Evolutionary conservation across 371 early-diverging fungal genomes (phyloP).

Genomic region (Rhizoclosmatium hyalinum): DNA sequence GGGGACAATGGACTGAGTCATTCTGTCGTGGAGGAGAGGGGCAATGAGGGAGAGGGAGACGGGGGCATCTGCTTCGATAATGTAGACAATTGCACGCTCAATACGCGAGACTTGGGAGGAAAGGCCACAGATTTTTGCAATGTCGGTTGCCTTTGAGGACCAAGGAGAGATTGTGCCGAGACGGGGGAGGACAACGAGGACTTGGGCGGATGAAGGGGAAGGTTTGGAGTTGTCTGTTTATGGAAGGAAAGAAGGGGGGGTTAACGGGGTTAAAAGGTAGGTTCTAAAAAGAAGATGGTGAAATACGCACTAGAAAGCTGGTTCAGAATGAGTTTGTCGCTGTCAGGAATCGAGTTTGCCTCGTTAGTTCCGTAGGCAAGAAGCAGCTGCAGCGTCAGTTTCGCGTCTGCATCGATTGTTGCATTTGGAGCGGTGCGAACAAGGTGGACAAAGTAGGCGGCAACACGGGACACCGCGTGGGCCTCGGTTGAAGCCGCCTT

Average conservation of each 20-base stretch:
- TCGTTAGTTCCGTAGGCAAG: slow-evolving; percentile 42
- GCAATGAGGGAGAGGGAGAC: slow-evolving; percentile 25
- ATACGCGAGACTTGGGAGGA: slow-evolving; percentile 72
- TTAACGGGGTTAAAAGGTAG: background rate
- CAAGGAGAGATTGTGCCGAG: slow-evolving; percentile 97
- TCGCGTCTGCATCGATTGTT: slow-evolving; percentile 33
- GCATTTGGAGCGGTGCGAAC: slow-evolving; percentile 54
- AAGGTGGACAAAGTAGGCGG: slow-evolving; percentile 76
- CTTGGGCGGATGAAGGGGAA: background rate
- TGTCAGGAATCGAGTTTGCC: slow-evolving; percentile 31
- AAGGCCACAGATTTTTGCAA: slow-evolving; percentile 87
- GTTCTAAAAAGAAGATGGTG: background rate
- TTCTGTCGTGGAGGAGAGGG: slow-evolving; percentile 79
- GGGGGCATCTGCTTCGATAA: slow-evolving; percentile 42
- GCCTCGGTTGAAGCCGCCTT: slow-evolving; percentile 38
- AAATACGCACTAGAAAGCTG: background rate
- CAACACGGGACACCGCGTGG: slow-evolving; percentile 36
- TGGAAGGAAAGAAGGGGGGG: background rate
- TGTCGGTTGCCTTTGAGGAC: slow-evolving; percentile 98
- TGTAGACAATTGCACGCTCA: slow-evolving; percentile 85
- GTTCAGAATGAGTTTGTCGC: background rate
- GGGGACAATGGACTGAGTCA: slow-evolving; percentile 80
- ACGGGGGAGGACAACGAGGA: slow-evolving; percentile 71
- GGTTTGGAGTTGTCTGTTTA: background rate
- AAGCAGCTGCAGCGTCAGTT: slow-evolving; percentile 35